Evolutionary conservation across 768 basidiomycete genomes (phyloP).

Genomic region (Psilocybe tampanensis): DNA sequence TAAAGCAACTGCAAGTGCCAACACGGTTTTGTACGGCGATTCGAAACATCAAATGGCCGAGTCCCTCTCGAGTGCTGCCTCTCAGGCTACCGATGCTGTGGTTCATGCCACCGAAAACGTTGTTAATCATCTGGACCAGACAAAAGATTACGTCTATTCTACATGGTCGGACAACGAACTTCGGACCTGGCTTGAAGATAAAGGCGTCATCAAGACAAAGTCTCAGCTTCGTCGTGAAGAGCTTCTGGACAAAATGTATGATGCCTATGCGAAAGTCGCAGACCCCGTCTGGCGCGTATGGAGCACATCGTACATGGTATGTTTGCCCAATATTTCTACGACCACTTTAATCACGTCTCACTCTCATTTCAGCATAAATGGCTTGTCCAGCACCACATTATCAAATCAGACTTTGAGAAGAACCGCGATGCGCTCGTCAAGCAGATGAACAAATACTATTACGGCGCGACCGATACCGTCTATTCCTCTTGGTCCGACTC

Average conservation of each 20-base stretch:
- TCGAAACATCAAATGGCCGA: constrained; percentile 40
- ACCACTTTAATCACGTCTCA: not conserved
- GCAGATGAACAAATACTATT: constrained; percentile 82
- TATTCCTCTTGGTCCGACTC: constrained; percentile 79
- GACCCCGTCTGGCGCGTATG: constrained; percentile 81
- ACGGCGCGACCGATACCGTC: constrained; percentile 52
- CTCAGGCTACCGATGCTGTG: constrained; percentile 23
- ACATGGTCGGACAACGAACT: constrained; percentile 86
- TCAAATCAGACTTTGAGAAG: constrained; percentile 53
- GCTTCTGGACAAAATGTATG: constrained; percentile 66
- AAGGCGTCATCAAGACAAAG: constrained; percentile 70
- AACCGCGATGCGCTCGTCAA: constrained; percentile 64
- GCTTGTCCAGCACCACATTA: constrained; percentile 78
- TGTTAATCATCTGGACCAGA: constrained; percentile 58
- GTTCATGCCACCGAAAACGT: constrained; percentile 58
- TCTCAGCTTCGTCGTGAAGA: constrained; percentile 64
- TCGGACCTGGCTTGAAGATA: constrained; percentile 70
- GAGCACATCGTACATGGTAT: constrained; percentile 82
- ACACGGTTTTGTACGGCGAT: constrained; percentile 53
- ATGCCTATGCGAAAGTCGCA: constrained; percentile 62
- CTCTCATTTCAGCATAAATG: constrained; percentile 66
- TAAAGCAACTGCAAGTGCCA: constrained; percentile 48
- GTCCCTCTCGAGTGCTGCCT: constrained; percentile 40
- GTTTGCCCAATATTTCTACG: constrained; percentile 22
- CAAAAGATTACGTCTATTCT: constrained; percentile 87